phyloP scores from a whole-genome alignment of 345 rosid genomes.

The Luvunga scandens region DNA sequence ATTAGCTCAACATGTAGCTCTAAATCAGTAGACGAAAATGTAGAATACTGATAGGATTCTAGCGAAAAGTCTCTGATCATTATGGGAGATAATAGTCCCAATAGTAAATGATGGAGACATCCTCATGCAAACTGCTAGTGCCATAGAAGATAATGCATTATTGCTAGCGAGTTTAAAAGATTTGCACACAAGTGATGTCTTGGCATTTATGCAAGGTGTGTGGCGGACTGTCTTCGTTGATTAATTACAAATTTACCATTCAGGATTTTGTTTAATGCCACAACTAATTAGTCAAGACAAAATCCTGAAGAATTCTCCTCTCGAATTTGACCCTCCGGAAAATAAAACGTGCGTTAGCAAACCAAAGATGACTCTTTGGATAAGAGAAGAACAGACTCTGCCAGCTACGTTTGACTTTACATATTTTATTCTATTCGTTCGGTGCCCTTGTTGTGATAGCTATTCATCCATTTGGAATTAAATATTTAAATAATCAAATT shows the following conservation, averaged over 20 bases:
- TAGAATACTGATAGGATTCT: no score
- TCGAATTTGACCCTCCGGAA: constrained; percentile 7
- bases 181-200: no score
- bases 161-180: no score
- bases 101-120: no score
- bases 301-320: background rate
- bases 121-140: no score
- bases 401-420: constrained; percentile 2
- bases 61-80: no score
- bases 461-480: background rate
- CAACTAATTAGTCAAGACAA: background rate
- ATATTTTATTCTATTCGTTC: no score
- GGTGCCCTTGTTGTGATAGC: background rate
- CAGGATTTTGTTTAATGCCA: background rate
- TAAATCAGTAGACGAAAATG: no score
- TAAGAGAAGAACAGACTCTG: background rate
- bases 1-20: no score
- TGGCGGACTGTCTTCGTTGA: background rate
- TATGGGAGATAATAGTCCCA: no score
- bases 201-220: no score
- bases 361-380: constrained; percentile 7
- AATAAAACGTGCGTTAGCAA: constrained; percentile 2
- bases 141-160: no score
- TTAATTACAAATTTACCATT: background rate
- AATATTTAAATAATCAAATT: background rate